A percentile compares a stretch with the other conserved stretches of the same genome.
phyloP scores from a whole-genome alignment of 2,329 filamentous ascomycete genomes.

The Diaporthe eres region DNA sequence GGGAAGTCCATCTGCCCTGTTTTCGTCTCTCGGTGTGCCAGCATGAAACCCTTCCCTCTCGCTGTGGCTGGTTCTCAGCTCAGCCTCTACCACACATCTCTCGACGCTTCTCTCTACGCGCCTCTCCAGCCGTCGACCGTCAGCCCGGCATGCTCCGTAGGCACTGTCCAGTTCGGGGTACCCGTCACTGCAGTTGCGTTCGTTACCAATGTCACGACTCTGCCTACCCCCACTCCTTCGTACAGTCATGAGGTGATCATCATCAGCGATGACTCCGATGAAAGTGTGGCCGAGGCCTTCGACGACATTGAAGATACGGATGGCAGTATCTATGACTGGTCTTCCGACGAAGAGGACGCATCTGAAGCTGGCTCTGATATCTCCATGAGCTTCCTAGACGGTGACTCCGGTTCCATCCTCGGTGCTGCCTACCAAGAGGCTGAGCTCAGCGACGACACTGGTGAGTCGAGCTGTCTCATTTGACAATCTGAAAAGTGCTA shows the following conservation, averaged over 20 bases:
- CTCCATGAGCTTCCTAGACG: neutral
- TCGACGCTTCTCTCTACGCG: no score
- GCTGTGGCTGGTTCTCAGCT: no score
- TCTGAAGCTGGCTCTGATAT: neutral
- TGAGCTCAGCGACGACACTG: neutral
- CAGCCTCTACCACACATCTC: no score
- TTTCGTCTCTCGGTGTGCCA: no score
- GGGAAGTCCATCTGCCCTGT: no score
- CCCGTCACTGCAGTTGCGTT: neutral
- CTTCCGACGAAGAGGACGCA: neutral
- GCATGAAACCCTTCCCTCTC: no score
- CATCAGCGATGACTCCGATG: neutral
- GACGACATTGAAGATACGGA: neutral
- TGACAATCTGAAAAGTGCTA: neutral
- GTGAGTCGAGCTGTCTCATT: neutral
- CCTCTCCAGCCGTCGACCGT: neutral
- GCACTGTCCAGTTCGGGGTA: neutral
- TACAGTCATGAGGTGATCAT: neutral
- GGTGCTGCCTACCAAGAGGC: no score
- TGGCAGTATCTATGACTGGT: neutral
- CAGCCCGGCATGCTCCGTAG: neutral
- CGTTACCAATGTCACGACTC: neutral
- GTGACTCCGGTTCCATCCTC: neutral
- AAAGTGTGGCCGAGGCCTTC: neutral
- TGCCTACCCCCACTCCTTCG: neutral